phyloP scores from a whole-genome alignment of 345 rosid genomes.

The Populus davidiana region DNA sequence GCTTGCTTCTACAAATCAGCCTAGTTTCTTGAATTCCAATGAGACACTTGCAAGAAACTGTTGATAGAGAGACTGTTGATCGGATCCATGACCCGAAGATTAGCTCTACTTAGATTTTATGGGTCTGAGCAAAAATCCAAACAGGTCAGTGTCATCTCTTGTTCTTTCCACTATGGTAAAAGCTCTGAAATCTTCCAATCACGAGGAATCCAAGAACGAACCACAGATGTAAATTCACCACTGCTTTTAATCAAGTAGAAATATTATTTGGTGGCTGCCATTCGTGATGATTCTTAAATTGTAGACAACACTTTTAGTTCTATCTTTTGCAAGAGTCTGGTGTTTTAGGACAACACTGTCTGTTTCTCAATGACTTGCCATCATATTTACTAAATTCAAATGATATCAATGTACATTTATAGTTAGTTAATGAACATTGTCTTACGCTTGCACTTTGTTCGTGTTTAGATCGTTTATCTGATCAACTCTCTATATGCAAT shows the following conservation, averaged over 20 bases:
- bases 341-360: neutral
- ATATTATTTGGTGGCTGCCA: neutral
- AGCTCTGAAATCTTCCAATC: neutral
- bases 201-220: slow-evolving; percentile 1
- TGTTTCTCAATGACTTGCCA: neutral
- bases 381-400: neutral
- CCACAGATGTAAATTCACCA: neutral
- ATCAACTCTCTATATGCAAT: neutral
- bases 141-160: slow-evolving; percentile 14
- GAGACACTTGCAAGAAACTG: slow-evolving; percentile 30
- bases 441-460: neutral
- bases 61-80: slow-evolving; percentile 30
- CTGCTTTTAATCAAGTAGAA: neutral
- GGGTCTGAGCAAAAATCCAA: slow-evolving; percentile 6
- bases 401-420: neutral
- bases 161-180: slow-evolving; percentile 4
- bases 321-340: neutral
- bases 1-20: slow-evolving; percentile 91
- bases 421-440: neutral
- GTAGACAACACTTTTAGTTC: neutral
- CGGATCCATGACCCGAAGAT: slow-evolving; percentile 40
- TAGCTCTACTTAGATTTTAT: slow-evolving; percentile 32
- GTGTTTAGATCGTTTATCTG: neutral
- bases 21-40: slow-evolving; percentile 61
- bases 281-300: neutral